phyloP scores from a whole-genome alignment of 140 eudicot species.

The Oenanthe javanica region DNA sequence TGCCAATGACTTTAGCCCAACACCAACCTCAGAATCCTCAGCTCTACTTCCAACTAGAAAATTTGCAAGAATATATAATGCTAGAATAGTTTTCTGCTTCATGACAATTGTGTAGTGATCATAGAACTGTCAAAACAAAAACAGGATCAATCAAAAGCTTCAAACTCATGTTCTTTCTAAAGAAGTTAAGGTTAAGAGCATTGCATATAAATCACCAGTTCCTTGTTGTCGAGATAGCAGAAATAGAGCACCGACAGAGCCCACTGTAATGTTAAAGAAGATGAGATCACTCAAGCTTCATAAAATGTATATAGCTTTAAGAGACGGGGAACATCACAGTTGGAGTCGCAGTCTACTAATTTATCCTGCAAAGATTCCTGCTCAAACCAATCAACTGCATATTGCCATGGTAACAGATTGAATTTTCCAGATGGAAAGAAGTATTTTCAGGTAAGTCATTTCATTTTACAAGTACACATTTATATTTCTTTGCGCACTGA shows the following conservation, averaged over 20 bases:
- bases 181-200: slow-evolving; percentile 8
- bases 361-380: slow-evolving; percentile 8
- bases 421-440: slow-evolving; percentile 25
- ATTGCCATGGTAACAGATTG: slow-evolving; percentile 5
- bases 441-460: slow-evolving; percentile 23
- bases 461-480: not conserved
- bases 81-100: no score
- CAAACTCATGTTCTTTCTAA: not conserved
- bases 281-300: slow-evolving; percentile 26
- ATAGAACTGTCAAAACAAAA: not conserved
- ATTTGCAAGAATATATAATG: no score
- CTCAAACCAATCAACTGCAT: not conserved
- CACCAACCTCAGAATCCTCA: no score
- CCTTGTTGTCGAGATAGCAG: slow-evolving; percentile 11
- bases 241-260: slow-evolving; percentile 24
- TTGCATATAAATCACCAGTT: slow-evolving; percentile 17
- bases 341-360: slow-evolving; percentile 4
- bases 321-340: slow-evolving; percentile 13
- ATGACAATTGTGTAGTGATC: no score
- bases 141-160: not conserved
- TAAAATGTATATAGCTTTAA: slow-evolving; percentile 17
- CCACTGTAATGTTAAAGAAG: slow-evolving; percentile 27
- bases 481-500: not conserved
- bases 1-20: no score
- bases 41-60: no score